Percentiles rank a stretch among this genome's conserved stretches.
Evolutionary conservation across 257 asterid species (phyloP).

Genomic region (Solanum rostratum): DNA sequence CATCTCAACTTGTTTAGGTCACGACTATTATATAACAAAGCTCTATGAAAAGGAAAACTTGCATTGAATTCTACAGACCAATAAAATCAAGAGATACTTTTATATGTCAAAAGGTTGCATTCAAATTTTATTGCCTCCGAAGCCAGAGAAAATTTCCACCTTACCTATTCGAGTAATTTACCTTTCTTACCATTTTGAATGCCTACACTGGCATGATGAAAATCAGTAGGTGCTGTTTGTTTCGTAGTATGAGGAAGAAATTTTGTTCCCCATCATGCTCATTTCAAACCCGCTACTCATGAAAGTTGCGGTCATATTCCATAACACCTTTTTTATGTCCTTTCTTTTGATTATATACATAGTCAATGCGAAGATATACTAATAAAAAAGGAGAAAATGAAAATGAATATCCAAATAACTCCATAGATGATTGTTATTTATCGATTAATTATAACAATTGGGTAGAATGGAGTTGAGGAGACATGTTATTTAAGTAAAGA

Average conservation of each 20-base stretch:
- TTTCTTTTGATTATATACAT: not conserved
- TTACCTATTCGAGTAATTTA: not conserved
- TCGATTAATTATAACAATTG: not conserved
- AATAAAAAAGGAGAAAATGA: not conserved
- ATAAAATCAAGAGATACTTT: not conserved
- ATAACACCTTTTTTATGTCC: not conserved
- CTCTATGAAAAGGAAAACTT: not conserved
- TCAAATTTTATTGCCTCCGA: not conserved
- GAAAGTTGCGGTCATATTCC: not conserved
- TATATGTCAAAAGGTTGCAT: not conserved
- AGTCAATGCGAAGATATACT: not conserved
- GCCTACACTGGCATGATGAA: too few relatives aligned
- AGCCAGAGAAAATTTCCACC: not conserved
- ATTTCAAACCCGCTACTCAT: not conserved
- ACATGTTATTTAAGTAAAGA: not conserved
- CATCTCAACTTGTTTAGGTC: not conserved
- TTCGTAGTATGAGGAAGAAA: not conserved
- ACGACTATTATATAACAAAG: not conserved
- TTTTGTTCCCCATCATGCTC: not conserved
- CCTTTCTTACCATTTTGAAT: not conserved
- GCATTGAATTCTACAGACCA: not conserved
- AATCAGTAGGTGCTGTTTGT: too few relatives aligned
- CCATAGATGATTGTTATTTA: not conserved
- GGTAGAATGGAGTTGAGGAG: not conserved
- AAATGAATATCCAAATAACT: not conserved